These are phyloP conservation scores for Neurospora sp. DNA, from an alignment of 2,329 filamentous ascomycete genomes.

Conservation along the genomic window DNA sequence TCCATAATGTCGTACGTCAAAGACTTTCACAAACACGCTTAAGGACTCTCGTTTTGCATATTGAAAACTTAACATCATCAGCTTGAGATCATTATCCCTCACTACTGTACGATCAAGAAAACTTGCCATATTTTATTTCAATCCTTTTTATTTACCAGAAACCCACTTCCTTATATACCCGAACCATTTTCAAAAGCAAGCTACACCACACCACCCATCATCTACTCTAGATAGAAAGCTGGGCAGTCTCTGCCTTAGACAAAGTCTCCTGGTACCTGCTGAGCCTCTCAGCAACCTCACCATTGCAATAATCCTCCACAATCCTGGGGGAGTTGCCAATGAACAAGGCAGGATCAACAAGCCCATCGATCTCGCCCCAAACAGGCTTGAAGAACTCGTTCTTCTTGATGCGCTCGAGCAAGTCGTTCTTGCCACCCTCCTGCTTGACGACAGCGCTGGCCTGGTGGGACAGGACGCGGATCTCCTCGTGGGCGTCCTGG, in stretches of 20 bases:
- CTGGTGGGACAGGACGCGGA: conserved; percentile 56
- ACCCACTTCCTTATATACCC: not conserved
- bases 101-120: not conserved
- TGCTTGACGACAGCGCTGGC: conserved; percentile 38
- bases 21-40: not conserved
- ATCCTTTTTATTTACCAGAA: not conserved
- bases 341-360: conserved; percentile 52
- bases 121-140: not conserved
- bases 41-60: not conserved
- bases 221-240: conserved; percentile 16
- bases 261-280: conserved; percentile 14
- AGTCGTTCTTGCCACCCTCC: conserved; percentile 64
- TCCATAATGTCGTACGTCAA: not conserved
- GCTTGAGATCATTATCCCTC: too few relatives aligned
- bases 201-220: not conserved
- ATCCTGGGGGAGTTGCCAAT: conserved; percentile 18
- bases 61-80: too few relatives aligned
- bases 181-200: not conserved
- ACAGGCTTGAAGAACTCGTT: conserved; percentile 67
- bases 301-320: conserved; percentile 17
- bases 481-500: conserved; percentile 80
- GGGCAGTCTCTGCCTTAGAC: conserved; percentile 13
- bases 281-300: conserved; percentile 14
- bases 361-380: conserved; percentile 53
- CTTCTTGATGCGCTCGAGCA: conserved; percentile 65